Conservation (phyloP, 805 yeast genomes). For the Barnettozyma sucrosica region DNA sequence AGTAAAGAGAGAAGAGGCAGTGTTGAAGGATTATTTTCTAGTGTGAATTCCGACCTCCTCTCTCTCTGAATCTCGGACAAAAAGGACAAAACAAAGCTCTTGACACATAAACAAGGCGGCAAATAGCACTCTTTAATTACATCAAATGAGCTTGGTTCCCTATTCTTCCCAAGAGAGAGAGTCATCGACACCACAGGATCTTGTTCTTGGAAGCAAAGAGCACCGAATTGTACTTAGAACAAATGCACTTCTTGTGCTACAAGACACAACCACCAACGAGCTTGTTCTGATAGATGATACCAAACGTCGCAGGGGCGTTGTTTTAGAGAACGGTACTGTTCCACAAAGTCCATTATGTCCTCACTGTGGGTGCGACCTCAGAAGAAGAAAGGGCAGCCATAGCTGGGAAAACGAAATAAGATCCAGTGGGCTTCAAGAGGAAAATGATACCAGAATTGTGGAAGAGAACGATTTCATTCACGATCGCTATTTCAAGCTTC, state of each 20-base stretch:
- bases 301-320: not conserved
- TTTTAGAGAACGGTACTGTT: not conserved
- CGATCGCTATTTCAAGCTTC: slow-evolving; percentile 18
- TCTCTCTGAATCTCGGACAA: too few species aligned
- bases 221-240: not conserved
- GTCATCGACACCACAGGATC: not conserved
- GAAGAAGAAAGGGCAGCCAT: not conserved
- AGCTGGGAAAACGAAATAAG: not conserved
- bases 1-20: too few species aligned
- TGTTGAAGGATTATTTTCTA: too few species aligned
- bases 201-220: slow-evolving; percentile 1
- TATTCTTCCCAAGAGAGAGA: not conserved
- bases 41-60: too few species aligned
- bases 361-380: slow-evolving; percentile 7
- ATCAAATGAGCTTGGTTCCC: not conserved
- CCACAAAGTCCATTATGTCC: slow-evolving; percentile 4
- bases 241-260: slow-evolving; percentile 5
- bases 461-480: slow-evolving; percentile 7
- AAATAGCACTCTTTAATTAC: not conserved
- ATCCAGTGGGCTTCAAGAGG: not conserved
- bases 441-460: not conserved
- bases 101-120: not conserved
- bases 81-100: not conserved
- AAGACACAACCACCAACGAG: slow-evolving; percentile 9
- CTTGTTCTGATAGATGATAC: slow-evolving; percentile 4